phyloP scores from a whole-genome alignment of 257 asterid genomes.

The Solanum gandarillasii region DNA sequence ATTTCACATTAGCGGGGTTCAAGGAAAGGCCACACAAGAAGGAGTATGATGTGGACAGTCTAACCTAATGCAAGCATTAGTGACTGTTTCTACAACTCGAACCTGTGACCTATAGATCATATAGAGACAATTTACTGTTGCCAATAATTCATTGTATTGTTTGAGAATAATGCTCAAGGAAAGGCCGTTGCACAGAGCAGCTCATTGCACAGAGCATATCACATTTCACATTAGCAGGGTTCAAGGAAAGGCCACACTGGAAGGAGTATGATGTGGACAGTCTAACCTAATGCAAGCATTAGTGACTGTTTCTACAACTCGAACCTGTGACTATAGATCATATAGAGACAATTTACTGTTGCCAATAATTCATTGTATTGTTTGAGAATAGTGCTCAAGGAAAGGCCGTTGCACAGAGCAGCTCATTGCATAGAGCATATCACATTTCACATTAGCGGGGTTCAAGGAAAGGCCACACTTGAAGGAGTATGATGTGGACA shows the following conservation, averaged over 20 bases:
- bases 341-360: neutral
- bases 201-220: neutral
- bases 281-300: neutral
- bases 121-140: no score
- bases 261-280: neutral
- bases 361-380: neutral
- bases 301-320: neutral
- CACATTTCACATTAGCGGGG: neutral
- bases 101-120: no score
- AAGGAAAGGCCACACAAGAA: no score
- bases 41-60: no score
- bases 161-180: neutral
- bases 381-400: neutral
- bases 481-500: neutral
- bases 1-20: no score
- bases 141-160: neutral
- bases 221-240: neutral
- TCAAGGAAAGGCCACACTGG: neutral
- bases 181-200: neutral
- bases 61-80: neutral
- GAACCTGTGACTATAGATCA: neutral
- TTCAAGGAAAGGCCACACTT: neutral
- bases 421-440: no score
- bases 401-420: neutral
- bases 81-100: no score